phyloP scores from a whole-genome alignment of 1,284 basidiomycete genomes.

The Blastosporella zonata region DNA sequence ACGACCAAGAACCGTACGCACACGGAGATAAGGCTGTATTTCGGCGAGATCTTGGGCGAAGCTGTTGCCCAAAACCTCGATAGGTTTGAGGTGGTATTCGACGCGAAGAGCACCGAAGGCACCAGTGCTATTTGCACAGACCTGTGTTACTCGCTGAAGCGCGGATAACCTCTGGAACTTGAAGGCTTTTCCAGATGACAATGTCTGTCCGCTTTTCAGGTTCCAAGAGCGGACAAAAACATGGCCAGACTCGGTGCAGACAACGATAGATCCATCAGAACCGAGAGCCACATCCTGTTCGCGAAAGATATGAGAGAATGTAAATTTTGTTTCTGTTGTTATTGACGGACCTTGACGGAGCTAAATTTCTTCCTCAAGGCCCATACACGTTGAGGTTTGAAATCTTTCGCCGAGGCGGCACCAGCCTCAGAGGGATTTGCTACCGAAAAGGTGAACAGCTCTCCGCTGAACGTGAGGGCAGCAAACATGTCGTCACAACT shows the following conservation, averaged over 20 bases:
- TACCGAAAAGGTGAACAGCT: slow-evolving; percentile 84
- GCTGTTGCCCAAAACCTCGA: slow-evolving; percentile 57
- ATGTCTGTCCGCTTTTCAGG: slow-evolving; percentile 33
- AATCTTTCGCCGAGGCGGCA: slow-evolving; percentile 29
- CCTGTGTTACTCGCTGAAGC: slow-evolving; percentile 82
- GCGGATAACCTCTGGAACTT: slow-evolving; percentile 84
- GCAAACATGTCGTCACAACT: slow-evolving; percentile 83
- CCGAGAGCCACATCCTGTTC: slow-evolving; percentile 84
- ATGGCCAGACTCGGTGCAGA: slow-evolving; percentile 94
- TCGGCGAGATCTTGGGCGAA: slow-evolving; percentile 68
- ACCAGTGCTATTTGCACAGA: slow-evolving; percentile 86
- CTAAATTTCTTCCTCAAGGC: slow-evolving; percentile 84
- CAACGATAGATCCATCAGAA: slow-evolving; percentile 83
- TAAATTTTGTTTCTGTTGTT: neutral
- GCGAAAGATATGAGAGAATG: neutral
- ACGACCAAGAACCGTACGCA: slow-evolving; percentile 17
- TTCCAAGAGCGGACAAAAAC: slow-evolving; percentile 82
- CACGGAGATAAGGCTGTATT: slow-evolving; percentile 56
- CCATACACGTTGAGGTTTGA: slow-evolving; percentile 92
- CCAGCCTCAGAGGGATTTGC: slow-evolving; percentile 33
- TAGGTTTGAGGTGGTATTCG: slow-evolving; percentile 63
- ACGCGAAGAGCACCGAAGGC: slow-evolving; percentile 85
- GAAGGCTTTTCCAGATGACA: slow-evolving; percentile 52
- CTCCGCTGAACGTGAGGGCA: slow-evolving; percentile 84
- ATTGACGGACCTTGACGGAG: slow-evolving; percentile 62